Conservation (phyloP, 176 grass and related monocot species). For the Oropetium thomaeum region DNA sequence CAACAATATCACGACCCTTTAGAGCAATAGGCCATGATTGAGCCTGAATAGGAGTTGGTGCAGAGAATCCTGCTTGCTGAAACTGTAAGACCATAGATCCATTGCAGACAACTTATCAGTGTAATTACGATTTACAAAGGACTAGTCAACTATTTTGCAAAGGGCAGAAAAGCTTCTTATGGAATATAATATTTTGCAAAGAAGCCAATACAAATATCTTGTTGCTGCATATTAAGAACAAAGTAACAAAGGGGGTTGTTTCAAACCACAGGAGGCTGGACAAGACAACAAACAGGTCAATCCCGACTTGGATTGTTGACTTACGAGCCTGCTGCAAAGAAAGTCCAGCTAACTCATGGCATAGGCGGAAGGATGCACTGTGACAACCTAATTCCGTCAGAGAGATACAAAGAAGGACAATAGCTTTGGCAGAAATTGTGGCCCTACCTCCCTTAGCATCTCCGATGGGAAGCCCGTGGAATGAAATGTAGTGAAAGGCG, state of each 20-base stretch:
- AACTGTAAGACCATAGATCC: slow-evolving; percentile 39
- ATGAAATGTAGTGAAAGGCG: slow-evolving; percentile 69
- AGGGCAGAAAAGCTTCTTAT: slow-evolving; percentile 8
- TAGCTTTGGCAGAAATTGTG: neutral
- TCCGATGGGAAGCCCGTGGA: slow-evolving; percentile 64
- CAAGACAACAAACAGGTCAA: slow-evolving; percentile 44
- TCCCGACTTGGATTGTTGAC: slow-evolving; percentile 34
- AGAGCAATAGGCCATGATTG: slow-evolving; percentile 95
- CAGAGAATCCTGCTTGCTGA: slow-evolving; percentile 62
- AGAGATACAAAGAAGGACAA: neutral
- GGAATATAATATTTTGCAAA: neutral
- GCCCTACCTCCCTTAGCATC: slow-evolving; percentile 73
- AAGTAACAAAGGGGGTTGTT: slow-evolving; percentile 8
- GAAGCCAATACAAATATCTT: slow-evolving; percentile 8
- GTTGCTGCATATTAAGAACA: neutral
- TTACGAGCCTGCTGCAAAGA: slow-evolving; percentile 35
- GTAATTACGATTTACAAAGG: neutral
- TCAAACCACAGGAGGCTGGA: slow-evolving; percentile 17
- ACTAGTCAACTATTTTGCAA: neutral
- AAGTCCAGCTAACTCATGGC: slow-evolving; percentile 7
- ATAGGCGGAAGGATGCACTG: slow-evolving; percentile 10
- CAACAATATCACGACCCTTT: slow-evolving; percentile 71
- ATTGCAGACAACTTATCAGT: slow-evolving; percentile 9
- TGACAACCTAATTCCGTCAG: neutral
- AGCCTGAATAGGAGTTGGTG: slow-evolving; percentile 85